Base-by-base conservation (phyloP, 345 rosid species). In the Mangifera indica region DNA sequence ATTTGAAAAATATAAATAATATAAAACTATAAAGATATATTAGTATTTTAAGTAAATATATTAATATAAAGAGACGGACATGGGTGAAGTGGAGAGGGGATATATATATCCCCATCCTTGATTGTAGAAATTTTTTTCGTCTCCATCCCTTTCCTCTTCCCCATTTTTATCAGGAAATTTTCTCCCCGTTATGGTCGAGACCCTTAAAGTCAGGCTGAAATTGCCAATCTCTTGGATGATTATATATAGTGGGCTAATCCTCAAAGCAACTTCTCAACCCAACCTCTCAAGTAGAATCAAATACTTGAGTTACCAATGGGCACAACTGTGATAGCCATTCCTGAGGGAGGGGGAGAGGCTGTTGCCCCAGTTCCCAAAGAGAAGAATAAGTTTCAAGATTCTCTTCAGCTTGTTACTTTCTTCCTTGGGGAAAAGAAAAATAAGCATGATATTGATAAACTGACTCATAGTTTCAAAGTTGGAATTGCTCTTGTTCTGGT, bases 401-500 rank as follows among this genome's bases (percentile, higher is more conserved):
- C 61, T 29, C 22, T 69, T 25, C 60, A 14, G 48, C 51, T 46
- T 37, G 2, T 61, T 10, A 17, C 80, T 66, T 65, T 71, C 9
- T 76, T 65, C 74, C n/a, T 76, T 1, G 52, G 24, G 34, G 79
- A 78, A 63, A 55, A 20, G 20, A 80, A 49, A 66, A 74, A 22
- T 24, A 76, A 62, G 53, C 60, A 69, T 11, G 78, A 70, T 5
- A 32, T 53, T 66, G 87, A 80, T 45, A 84, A 72, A 75, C 44
- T 74, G 42, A 76, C 81, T n/a, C 96, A 90, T 42, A 76, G 91
- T 61, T 1, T 85, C 60, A 88, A 90, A 67, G 93, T 87, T 49
- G 96, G 91, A 70, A 64, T 82, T 40, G 87, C 93, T 53, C 87
- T 90, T 4, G 86, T 85, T 49, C 22, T 85, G 48, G 93, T 87